Conservation (phyloP, 169 alveolate genomes). For the Plasmodium vivax region DNA sequence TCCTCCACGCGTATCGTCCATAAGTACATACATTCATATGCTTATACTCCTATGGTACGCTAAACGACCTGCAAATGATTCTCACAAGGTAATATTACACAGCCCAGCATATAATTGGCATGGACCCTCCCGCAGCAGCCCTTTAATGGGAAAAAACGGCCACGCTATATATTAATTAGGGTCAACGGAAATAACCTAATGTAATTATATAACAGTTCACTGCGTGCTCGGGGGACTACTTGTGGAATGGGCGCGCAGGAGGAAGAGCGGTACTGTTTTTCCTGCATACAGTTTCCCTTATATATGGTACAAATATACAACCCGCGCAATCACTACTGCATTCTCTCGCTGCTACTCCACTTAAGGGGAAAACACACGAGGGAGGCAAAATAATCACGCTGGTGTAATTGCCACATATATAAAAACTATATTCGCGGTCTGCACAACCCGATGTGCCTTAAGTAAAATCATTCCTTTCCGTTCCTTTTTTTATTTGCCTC, state of each 20-base stretch:
- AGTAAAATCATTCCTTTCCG: neutral
- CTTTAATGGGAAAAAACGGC: neutral
- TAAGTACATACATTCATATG: neutral
- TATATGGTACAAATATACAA: neutral
- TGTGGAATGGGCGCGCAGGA: neutral
- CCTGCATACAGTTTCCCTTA: neutral
- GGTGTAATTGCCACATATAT: neutral
- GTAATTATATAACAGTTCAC: neutral
- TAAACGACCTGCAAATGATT: neutral
- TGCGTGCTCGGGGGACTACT: neutral
- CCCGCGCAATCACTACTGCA: neutral
- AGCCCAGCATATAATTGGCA: neutral
- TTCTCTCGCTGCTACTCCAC: neutral
- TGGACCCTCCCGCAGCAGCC: neutral
- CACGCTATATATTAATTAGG: neutral
- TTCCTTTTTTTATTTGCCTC: neutral
- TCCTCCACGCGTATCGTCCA: neutral
- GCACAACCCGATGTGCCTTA: neutral
- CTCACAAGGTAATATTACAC: neutral
- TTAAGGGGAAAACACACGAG: neutral
- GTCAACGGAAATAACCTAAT: neutral
- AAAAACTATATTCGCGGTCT: neutral
- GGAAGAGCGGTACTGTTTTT: neutral
- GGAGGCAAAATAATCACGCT: neutral
- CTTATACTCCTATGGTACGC: neutral